phyloP scores from a whole-genome alignment of 495 filamentous ascomycete species.

The Aspergillus olivimuriae region DNA sequence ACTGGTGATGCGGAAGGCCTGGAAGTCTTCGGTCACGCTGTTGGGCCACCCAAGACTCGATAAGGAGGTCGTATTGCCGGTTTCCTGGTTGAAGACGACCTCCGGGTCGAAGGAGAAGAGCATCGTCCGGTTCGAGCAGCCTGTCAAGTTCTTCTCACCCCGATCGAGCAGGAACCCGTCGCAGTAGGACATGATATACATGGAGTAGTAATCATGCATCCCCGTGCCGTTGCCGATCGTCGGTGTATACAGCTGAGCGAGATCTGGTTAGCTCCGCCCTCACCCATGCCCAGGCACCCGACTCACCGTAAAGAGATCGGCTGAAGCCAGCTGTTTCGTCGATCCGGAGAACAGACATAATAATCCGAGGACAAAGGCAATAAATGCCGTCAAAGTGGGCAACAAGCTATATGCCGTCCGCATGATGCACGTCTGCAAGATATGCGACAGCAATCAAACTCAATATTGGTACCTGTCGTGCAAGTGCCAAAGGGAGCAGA shows the following conservation, averaged over 20 bases:
- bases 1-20: conserved; percentile 38
- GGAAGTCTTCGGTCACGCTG: conserved; percentile 54
- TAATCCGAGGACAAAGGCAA: conserved; percentile 60
- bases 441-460: too few species aligned
- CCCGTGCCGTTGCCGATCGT: conserved; percentile 45
- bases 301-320: conserved; percentile 61
- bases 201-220: conserved; percentile 67
- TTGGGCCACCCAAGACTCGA: conserved; percentile 53
- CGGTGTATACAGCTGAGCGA: conserved; percentile 29
- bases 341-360: conserved; percentile 67
- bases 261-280: too few species aligned
- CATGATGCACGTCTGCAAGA: conserved; percentile 3
- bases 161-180: conserved; percentile 47
- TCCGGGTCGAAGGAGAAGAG: conserved; percentile 55
- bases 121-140: conserved; percentile 55
- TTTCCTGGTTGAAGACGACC: conserved; percentile 44
- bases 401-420: conserved; percentile 9
- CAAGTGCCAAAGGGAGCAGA: too few species aligned
- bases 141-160: conserved; percentile 47
- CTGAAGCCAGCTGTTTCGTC: conserved; percentile 52
- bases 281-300: too few species aligned
- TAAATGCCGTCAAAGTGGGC: conserved; percentile 34
- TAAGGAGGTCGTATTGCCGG: conserved; percentile 47
- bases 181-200: conserved; percentile 67
- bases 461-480: too few species aligned